Conservation (phyloP, 2,329 filamentous ascomycete species). For the Monosporascus ibericus region DNA sequence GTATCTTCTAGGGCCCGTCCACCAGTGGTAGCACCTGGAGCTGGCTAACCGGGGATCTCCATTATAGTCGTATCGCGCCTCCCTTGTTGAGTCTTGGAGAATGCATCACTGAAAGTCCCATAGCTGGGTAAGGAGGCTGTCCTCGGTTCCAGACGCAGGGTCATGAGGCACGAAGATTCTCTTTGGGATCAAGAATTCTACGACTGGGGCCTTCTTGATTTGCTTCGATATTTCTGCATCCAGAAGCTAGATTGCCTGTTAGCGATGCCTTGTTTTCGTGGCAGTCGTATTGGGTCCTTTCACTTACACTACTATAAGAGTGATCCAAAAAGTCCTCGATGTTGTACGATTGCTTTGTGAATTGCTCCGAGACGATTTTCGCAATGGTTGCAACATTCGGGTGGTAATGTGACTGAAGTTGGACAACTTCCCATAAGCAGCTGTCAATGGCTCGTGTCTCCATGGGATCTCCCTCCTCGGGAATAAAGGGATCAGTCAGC, state of each 20-base stretch:
- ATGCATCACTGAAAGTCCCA: conserved; percentile 47
- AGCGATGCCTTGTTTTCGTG: conserved; percentile 16
- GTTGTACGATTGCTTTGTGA: conserved; percentile 91
- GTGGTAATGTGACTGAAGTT: conserved; percentile 88
- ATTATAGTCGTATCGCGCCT: background rate
- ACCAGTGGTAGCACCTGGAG: background rate
- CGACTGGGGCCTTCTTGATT: conserved; percentile 77
- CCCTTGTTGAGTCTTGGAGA: background rate
- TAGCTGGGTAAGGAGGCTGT: conserved; percentile 52
- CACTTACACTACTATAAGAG: conserved; percentile 72
- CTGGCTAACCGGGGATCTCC: background rate
- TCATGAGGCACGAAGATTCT: conserved; percentile 61
- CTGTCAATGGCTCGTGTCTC: conserved; percentile 84
- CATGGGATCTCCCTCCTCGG: conserved; percentile 74
- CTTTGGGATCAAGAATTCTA: conserved; percentile 93
- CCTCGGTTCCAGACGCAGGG: conserved; percentile 37
- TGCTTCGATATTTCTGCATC: conserved; percentile 79
- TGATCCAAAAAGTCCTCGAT: conserved; percentile 97
- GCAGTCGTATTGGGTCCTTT: background rate
- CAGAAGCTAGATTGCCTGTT: conserved; percentile 54
- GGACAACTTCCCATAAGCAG: conserved; percentile 90
- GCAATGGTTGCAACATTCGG: conserved; percentile 92
- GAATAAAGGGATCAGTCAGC: conserved; percentile 67
- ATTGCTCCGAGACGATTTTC: conserved; percentile 92
- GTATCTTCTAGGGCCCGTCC: background rate